Percentiles rank a stretch among this genome's conserved stretches.
Conservation (phyloP, 805 yeast species). For the Maudiozyma barnettii region DNA sequence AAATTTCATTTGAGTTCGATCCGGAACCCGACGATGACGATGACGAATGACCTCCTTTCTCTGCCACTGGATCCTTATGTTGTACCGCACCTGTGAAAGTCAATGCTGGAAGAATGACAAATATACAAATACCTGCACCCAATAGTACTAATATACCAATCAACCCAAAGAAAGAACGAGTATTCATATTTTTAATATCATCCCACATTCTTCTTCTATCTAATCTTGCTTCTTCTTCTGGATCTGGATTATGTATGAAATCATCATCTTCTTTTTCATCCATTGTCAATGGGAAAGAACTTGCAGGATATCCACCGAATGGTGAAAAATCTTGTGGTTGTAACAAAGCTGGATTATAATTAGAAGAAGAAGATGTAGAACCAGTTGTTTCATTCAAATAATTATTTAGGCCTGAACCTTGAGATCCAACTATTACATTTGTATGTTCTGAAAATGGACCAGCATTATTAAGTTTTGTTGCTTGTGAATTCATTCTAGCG, state of each 20-base stretch:
- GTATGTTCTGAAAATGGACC: not conserved
- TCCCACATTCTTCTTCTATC: slow-evolving; percentile 58
- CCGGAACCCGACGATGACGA: not conserved
- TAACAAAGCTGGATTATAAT: slow-evolving; percentile 7
- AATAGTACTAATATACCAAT: slow-evolving; percentile 50
- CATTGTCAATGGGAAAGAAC: slow-evolving; percentile 79
- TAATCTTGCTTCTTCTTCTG: slow-evolving; percentile 79
- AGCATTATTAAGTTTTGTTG: not conserved
- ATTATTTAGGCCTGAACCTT: slow-evolving; percentile 1
- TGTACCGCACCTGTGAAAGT: slow-evolving; percentile 61
- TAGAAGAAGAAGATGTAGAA: slow-evolving; percentile 28
- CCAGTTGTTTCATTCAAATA: slow-evolving; percentile 3
- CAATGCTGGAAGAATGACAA: slow-evolving; percentile 72
- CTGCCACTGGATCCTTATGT: not conserved
- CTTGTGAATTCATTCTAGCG: slow-evolving; percentile 47
- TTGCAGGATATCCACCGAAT: slow-evolving; percentile 94
- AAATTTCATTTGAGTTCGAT: slow-evolving; percentile 26
- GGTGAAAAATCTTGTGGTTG: slow-evolving; percentile 66
- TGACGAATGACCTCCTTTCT: not conserved
- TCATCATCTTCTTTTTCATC: slow-evolving; percentile 95
- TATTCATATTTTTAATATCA: slow-evolving; percentile 61
- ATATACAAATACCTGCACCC: slow-evolving; percentile 55
- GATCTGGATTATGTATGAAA: slow-evolving; percentile 92
- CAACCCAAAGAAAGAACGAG: slow-evolving; percentile 50
- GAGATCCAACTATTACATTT: not conserved